phyloP scores from a whole-genome alignment of 805 yeast genomes.

The Candida arabinofermentans region DNA sequence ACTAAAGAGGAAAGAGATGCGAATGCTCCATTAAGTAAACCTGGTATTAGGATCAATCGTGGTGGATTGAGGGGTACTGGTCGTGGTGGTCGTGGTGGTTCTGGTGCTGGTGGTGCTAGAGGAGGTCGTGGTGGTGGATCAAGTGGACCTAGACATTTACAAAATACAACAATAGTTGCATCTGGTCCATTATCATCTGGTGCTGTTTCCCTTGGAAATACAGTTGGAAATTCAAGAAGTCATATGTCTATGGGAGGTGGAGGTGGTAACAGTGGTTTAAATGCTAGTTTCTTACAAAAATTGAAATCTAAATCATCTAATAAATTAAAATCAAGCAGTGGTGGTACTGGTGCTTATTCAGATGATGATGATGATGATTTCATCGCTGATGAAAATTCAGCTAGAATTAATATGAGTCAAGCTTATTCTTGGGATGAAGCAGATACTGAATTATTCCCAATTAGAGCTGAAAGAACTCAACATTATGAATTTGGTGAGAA shows the following conservation, averaged over 20 bases:
- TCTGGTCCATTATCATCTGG: conserved; percentile 76
- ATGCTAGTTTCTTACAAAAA: conserved; percentile 34
- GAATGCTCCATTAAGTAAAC: conserved; percentile 48
- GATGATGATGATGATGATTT: conserved; percentile 18
- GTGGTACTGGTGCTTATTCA: conserved; percentile 22
- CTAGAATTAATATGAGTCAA: conserved; percentile 61
- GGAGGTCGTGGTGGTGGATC: conserved; percentile 8
- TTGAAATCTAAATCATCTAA: conserved; percentile 13
- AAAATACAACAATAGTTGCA: conserved; percentile 59
- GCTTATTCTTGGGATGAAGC: conserved; percentile 48
- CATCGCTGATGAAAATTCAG: conserved; percentile 32
- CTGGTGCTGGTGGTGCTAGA: conserved; percentile 33
- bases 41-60: conserved; percentile 34
- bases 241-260: conserved; percentile 12
- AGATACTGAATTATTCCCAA: conserved; percentile 63
- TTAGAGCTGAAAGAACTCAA: conserved; percentile 58
- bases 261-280: conserved; percentile 20
- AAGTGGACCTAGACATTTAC: conserved; percentile 33
- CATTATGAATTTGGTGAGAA: conserved; percentile 35
- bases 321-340: not conserved
- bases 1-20: conserved; percentile 81
- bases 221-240: conserved; percentile 10
- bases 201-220: conserved; percentile 41
- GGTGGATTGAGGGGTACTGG: conserved; percentile 15
- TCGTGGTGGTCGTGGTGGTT: conserved; percentile 35